A percentile compares a stretch with the other conserved stretches of the same genome.
phyloP scores from a whole-genome alignment of 345 rosid species.

The Eucalyptus dawsonii region DNA sequence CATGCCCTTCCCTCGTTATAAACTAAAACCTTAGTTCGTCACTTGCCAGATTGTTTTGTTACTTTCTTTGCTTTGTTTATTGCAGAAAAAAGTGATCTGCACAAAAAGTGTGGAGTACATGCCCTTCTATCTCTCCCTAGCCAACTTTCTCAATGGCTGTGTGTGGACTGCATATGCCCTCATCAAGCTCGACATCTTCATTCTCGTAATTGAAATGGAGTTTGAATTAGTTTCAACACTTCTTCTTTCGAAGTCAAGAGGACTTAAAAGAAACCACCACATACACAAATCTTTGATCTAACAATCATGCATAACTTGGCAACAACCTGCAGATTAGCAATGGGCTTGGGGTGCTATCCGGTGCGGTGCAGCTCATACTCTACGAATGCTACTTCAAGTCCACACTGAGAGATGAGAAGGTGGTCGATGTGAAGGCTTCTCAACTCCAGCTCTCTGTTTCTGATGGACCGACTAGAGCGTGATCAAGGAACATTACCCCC shows the following conservation, averaged over 20 bases:
- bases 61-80: background rate
- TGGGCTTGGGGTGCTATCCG: constrained; percentile 34
- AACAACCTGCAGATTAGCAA: constrained; percentile 36
- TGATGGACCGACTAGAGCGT: background rate
- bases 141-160: constrained; percentile 18
- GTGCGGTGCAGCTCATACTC: constrained; percentile 19
- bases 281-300: background rate
- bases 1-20: background rate
- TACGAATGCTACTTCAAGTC: constrained; percentile 20
- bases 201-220: constrained; percentile 8
- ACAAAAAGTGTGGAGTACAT: constrained; percentile 47
- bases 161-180: constrained; percentile 28
- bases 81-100: constrained; percentile 24
- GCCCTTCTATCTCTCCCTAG: constrained; percentile 31
- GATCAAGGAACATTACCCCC: background rate
- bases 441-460: constrained; percentile 15
- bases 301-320: background rate
- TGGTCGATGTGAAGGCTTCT: constrained; percentile 1
- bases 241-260: background rate
- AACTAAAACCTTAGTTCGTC: background rate
- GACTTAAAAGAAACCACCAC: background rate
- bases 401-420: constrained; percentile 6
- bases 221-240: background rate
- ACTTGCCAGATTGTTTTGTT: background rate
- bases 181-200: constrained; percentile 18